Percentiles rank a stretch among this genome's conserved stretches.
These are phyloP conservation scores for Hygrophorus russula DNA, from an alignment of 768 basidiomycete genomes.

Conservation along the genomic window DNA sequence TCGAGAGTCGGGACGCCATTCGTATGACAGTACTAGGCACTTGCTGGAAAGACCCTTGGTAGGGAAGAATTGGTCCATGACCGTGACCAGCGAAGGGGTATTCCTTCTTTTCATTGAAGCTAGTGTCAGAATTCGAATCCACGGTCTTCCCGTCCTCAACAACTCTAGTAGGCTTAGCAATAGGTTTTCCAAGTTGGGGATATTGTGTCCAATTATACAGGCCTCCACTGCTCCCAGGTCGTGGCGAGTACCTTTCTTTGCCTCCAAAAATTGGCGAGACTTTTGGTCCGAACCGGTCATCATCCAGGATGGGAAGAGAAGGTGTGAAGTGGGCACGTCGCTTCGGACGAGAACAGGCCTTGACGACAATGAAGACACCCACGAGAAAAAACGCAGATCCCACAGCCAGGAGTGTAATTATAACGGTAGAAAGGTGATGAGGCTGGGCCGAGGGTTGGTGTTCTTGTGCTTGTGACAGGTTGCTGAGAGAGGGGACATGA, in stretches of 20 bases:
- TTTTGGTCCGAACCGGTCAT: constrained; percentile 32
- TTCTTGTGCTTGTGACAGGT: background rate
- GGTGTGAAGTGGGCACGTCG: constrained; percentile 51
- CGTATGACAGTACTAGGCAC: constrained; percentile 28
- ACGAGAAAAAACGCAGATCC: constrained; percentile 39
- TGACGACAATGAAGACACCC: constrained; percentile 35
- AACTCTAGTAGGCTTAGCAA: constrained; percentile 8
- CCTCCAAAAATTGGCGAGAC: constrained; percentile 75
- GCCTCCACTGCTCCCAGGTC: constrained; percentile 28
- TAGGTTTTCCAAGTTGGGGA: constrained; percentile 21
- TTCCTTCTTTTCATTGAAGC: constrained; percentile 2
- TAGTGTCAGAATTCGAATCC: constrained; percentile 2
- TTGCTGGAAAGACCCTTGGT: constrained; percentile 24
- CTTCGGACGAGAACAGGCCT: constrained; percentile 36
- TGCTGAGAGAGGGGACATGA: too few relatives aligned
- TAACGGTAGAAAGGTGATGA: constrained; percentile 33
- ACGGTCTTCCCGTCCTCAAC: constrained; percentile 4
- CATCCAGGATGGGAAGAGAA: constrained; percentile 58
- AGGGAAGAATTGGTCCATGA: constrained; percentile 9
- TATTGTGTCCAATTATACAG: constrained; percentile 52
- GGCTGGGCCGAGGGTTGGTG: constrained; percentile 8
- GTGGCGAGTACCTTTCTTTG: constrained; percentile 44
- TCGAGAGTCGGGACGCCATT: constrained; percentile 26
- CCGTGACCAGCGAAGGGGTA: constrained; percentile 17
- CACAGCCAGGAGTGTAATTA: constrained; percentile 43